Evolutionary conservation across 2,329 filamentous ascomycete species (phyloP).

Genomic region (Epichloe elymi): DNA sequence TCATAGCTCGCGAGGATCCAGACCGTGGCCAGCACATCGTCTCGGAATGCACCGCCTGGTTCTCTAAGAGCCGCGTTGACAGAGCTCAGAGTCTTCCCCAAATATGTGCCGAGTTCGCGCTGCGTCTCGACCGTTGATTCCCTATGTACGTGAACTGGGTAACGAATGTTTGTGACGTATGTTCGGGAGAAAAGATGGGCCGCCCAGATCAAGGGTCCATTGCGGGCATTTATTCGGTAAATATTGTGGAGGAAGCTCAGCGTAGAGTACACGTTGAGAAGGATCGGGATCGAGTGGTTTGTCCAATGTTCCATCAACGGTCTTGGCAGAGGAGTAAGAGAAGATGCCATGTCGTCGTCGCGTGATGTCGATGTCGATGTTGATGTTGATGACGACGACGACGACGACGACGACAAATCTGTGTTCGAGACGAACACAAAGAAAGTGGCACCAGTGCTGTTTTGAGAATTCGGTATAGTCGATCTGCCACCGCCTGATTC

Average conservation of each 20-base stretch:
- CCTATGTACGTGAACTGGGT: conserved; percentile 17
- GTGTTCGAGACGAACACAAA: conserved; percentile 3
- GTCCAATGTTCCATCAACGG: conserved; percentile 25
- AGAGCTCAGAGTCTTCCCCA: conserved; percentile 24
- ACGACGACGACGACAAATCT: not conserved
- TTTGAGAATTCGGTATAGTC: conserved; percentile 1
- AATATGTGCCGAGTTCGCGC: conserved; percentile 21
- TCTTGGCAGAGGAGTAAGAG: conserved; percentile 8
- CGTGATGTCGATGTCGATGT: not conserved
- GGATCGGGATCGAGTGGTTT: conserved; percentile 24
- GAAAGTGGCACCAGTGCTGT: conserved; percentile 2
- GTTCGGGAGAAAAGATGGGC: conserved; percentile 27
- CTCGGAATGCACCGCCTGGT: conserved; percentile 15
- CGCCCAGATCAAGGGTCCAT: conserved; percentile 26
- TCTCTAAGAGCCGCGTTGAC: conserved; percentile 24
- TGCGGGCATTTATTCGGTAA: conserved; percentile 12
- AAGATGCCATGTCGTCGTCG: conserved; percentile 2
- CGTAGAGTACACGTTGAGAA: conserved; percentile 24
- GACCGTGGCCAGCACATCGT: conserved; percentile 25
- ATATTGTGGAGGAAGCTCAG: conserved; percentile 21
- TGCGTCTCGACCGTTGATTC: conserved; percentile 14
- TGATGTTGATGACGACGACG: not conserved
- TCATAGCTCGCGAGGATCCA: conserved; percentile 29
- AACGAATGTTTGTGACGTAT: conserved; percentile 24
- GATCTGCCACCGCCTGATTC: not conserved